A percentile compares a stretch with the other conserved stretches of the same genome.
Evolutionary conservation across 208 protist species (phyloP).

Genomic region (Leishmania tarentolae): DNA sequence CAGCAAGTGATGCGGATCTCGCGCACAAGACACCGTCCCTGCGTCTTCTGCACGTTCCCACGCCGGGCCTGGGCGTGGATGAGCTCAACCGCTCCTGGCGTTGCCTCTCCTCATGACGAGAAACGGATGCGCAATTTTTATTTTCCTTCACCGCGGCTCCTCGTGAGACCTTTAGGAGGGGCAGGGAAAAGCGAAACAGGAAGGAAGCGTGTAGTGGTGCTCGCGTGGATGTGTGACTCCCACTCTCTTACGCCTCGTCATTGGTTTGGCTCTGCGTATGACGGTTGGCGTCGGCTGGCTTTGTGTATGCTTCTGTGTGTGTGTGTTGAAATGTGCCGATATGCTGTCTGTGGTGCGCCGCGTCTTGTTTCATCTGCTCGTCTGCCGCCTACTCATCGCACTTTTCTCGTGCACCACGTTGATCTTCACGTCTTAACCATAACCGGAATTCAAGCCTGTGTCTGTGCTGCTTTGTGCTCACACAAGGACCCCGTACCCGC

Average conservation of each 20-base stretch:
- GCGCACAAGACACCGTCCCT: not conserved
- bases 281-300: not conserved
- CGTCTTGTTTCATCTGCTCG: not conserved
- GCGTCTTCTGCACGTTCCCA: conserved; percentile 22
- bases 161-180: not conserved
- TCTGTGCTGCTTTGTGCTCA: not conserved
- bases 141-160: not conserved
- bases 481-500: no score
- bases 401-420: not conserved
- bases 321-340: not conserved
- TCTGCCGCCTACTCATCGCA: not conserved
- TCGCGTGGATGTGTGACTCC: not conserved
- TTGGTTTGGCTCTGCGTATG: not conserved
- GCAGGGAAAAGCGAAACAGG: no score
- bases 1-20: not conserved
- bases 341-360: not conserved
- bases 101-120: not conserved
- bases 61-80: conserved; percentile 19
- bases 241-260: not conserved
- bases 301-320: not conserved
- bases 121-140: not conserved
- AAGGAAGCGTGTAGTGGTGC: not conserved
- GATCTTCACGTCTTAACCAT: not conserved
- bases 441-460: not conserved
- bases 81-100: conserved; percentile 23